Percentiles rank a stretch among this genome's conserved stretches.
Conservation (phyloP, 495 filamentous ascomycete genomes). For the Neurospora terricola region DNA sequence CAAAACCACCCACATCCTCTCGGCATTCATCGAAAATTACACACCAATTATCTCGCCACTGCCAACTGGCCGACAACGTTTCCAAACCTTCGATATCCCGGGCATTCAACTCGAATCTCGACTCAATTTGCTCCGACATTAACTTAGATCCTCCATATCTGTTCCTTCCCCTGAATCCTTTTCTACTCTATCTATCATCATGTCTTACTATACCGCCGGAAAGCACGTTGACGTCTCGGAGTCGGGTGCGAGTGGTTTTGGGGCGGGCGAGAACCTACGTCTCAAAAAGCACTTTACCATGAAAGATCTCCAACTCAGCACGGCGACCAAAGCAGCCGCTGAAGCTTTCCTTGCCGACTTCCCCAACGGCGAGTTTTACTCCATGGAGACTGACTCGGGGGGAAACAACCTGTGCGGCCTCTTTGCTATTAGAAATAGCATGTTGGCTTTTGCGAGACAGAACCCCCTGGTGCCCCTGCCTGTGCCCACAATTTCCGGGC, state of each 20-base stretch:
- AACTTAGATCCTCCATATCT: not conserved
- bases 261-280: not conserved
- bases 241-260: not conserved
- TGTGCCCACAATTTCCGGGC: not conserved
- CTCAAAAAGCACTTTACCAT: not conserved
- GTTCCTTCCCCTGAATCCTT: not conserved
- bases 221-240: not conserved
- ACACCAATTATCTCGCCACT: not conserved
- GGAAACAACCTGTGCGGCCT: not conserved
- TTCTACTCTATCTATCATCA: not conserved
- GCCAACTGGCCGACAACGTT: not conserved
- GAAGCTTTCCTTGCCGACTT: not conserved
- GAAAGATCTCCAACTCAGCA: not conserved
- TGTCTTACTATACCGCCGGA: not conserved
- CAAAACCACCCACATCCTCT: not conserved
- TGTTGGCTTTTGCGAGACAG: not conserved
- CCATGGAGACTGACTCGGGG: not conserved
- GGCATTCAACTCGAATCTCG: not conserved
- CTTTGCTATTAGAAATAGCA: not conserved
- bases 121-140: not conserved
- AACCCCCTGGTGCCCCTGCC: not conserved
- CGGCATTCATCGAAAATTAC: not conserved
- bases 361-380: not conserved
- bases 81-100: not conserved
- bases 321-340: not conserved